Conservation (phyloP, 306 rosid species). For the Mimosa pudica region DNA sequence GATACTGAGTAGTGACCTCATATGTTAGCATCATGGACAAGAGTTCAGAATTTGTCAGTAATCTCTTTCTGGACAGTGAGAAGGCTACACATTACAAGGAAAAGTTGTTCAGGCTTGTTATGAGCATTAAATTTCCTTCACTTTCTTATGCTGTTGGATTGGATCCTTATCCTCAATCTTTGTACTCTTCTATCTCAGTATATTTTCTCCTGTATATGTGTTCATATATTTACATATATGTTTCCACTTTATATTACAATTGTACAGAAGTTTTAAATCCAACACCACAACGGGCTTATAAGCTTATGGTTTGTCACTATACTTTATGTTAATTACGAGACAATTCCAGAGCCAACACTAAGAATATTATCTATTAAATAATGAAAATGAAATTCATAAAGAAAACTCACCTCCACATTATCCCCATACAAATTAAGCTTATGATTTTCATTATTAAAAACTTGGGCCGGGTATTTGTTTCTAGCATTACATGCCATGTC, state of each 20-base stretch:
- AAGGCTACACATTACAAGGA: neutral
- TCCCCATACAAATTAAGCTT: constrained; percentile 90
- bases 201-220: neutral
- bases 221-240: neutral
- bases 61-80: neutral
- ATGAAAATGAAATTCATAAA: constrained; percentile 12
- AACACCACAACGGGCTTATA: neutral
- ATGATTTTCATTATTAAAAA: constrained; percentile 95
- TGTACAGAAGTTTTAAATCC: neutral
- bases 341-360: constrained; percentile 21
- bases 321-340: neutral
- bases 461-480: constrained; percentile 95
- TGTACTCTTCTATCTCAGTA: neutral
- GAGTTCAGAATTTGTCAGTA: constrained; percentile 1
- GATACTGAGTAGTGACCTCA: neutral
- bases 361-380: constrained; percentile 2
- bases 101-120: neutral
- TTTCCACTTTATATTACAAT: neutral
- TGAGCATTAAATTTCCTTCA: neutral
- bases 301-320: constrained; percentile 2
- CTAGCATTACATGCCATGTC: constrained; percentile 98
- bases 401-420: constrained; percentile 85
- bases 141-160: neutral
- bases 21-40: neutral
- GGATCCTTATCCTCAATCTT: neutral